Conservation (phyloP, 257 asterid genomes). For the Solanum ossicruentum region DNA sequence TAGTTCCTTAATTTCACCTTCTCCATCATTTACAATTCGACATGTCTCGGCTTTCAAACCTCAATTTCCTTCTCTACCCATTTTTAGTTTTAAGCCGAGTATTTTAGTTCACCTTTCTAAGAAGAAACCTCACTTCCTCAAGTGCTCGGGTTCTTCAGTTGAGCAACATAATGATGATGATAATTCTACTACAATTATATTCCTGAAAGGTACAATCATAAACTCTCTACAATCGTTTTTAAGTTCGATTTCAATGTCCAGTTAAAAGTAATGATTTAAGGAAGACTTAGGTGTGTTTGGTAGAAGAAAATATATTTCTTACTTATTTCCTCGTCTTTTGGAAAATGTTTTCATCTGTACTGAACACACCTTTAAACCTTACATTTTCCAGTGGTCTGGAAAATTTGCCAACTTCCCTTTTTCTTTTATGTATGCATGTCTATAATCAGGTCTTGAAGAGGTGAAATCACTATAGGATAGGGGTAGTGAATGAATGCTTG, state of each 20-base stretch:
- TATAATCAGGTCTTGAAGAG: neutral
- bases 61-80: neutral
- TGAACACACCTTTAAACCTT: neutral
- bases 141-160: neutral
- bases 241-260: neutral
- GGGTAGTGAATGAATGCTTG: neutral
- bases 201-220: neutral
- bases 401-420: neutral
- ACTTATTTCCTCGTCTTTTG: too few relatives aligned
- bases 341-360: neutral
- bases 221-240: neutral
- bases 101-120: neutral
- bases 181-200: neutral
- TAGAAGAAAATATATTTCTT: neutral
- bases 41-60: neutral
- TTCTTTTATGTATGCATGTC: neutral
- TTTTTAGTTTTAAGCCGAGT: neutral
- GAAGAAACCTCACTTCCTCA: neutral
- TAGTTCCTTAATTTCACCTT: neutral
- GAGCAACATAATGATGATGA: neutral
- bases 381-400: neutral
- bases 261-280: neutral
- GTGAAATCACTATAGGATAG: neutral
- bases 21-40: neutral
- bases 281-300: neutral